Evolutionary conservation across 176 grass and related monocot genomes (phyloP).

Genomic region (Carex parvula): DNA sequence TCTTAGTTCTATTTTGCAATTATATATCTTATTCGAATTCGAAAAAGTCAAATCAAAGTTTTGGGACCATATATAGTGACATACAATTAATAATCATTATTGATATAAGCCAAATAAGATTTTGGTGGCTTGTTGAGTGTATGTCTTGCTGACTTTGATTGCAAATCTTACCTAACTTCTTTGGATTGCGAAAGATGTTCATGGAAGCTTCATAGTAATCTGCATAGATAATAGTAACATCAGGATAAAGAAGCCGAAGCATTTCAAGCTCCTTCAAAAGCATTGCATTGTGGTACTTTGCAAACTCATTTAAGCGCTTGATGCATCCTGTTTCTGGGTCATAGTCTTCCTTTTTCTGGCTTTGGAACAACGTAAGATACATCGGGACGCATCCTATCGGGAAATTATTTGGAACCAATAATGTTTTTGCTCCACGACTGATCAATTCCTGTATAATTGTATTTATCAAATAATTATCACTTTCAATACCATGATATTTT

Average conservation of each 20-base stretch:
- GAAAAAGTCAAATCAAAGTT: neutral
- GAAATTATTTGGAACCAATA: slow-evolving; percentile 81
- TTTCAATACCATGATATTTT: neutral
- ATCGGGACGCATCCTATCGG: slow-evolving; percentile 70
- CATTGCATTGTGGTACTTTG: slow-evolving; percentile 60
- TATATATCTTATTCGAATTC: neutral
- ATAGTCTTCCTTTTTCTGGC: slow-evolving; percentile 56
- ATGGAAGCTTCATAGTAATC: slow-evolving; percentile 77
- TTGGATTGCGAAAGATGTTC: slow-evolving; percentile 49
- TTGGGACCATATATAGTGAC: neutral
- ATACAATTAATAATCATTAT: neutral
- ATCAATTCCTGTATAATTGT: slow-evolving; percentile 58
- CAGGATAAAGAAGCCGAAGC: slow-evolving; percentile 41
- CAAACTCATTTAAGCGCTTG: slow-evolving; percentile 75
- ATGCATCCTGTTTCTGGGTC: slow-evolving; percentile 77
- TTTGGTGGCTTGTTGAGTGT: neutral
- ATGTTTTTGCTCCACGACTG: slow-evolving; percentile 61
- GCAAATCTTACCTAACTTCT: slow-evolving; percentile 46
- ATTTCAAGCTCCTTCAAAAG: slow-evolving; percentile 47
- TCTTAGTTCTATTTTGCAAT: neutral
- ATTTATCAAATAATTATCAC: neutral
- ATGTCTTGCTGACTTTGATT: neutral
- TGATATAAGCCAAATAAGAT: no score
- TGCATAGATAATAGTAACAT: slow-evolving; percentile 59
- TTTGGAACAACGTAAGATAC: slow-evolving; percentile 64